These are phyloP conservation scores for Myriosclerotinia scirpicola DNA, from an alignment of 2,329 filamentous ascomycete genomes.

Conservation along the genomic window DNA sequence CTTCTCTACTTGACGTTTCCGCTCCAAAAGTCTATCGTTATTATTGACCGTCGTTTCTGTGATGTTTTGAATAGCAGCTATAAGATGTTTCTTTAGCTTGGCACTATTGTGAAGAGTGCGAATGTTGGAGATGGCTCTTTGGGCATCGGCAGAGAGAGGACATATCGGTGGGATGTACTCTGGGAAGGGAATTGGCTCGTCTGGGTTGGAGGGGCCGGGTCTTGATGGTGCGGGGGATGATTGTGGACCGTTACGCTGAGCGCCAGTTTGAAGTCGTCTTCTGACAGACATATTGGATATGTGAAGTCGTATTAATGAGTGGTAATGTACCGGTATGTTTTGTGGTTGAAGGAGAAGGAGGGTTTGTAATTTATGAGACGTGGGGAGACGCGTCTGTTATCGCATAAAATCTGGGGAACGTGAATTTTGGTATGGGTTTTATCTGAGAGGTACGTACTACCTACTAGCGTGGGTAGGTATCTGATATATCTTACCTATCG, in stretches of 20 bases:
- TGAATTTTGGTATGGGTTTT: background rate
- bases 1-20: slow-evolving; percentile 32
- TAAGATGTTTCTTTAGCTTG: slow-evolving; percentile 50
- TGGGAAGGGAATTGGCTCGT: slow-evolving; percentile 42
- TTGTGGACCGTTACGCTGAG: slow-evolving; percentile 24
- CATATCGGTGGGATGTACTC: slow-evolving; percentile 54
- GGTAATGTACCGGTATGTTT: background rate
- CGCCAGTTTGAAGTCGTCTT: slow-evolving; percentile 30
- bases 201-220: slow-evolving; percentile 26
- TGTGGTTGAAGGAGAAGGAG: background rate
- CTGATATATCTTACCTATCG: background rate
- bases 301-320: background rate
- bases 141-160: slow-evolving; percentile 50
- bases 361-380: background rate
- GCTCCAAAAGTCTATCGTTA: slow-evolving; percentile 52
- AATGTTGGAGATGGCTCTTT: slow-evolving; percentile 49
- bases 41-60: slow-evolving; percentile 51
- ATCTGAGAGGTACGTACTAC: background rate
- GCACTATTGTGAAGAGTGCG: slow-evolving; percentile 44
- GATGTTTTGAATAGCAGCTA: slow-evolving; percentile 48
- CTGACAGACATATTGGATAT: slow-evolving; percentile 30
- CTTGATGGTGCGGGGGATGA: slow-evolving; percentile 31
- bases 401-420: slow-evolving; percentile 7
- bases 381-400: slow-evolving; percentile 14
- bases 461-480: slow-evolving; percentile 4